Evolutionary conservation across 2,329 filamentous ascomycete genomes (phyloP).

Genomic region (Cladophialophora immunda): DNA sequence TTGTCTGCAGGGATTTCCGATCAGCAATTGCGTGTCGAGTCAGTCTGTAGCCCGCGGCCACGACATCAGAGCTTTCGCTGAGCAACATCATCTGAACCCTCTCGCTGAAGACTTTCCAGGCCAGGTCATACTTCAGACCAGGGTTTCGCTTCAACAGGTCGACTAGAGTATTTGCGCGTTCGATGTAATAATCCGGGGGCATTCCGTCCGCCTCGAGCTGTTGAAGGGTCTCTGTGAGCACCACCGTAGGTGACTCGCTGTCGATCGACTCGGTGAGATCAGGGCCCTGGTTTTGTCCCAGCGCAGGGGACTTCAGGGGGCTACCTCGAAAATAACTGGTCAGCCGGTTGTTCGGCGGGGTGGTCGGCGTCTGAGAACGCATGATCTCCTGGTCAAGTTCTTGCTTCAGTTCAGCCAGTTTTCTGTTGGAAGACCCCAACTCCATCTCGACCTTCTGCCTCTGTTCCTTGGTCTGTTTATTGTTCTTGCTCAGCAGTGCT

Average conservation of each 20-base stretch:
- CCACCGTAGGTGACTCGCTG: slow-evolving; percentile 85
- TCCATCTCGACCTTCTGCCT: slow-evolving; percentile 83
- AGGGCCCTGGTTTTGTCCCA: slow-evolving; percentile 60
- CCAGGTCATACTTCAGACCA: slow-evolving; percentile 93
- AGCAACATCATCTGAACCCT: slow-evolving; percentile 95
- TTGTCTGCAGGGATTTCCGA: slow-evolving; percentile 84
- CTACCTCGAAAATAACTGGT: slow-evolving; percentile 67
- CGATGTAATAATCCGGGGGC: slow-evolving; percentile 93
- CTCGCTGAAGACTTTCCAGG: slow-evolving; percentile 93
- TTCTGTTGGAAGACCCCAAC: slow-evolving; percentile 84
- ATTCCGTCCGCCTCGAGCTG: slow-evolving; percentile 87
- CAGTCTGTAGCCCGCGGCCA: slow-evolving; percentile 92
- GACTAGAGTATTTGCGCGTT: slow-evolving; percentile 89
- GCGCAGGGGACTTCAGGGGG: slow-evolving; percentile 61
- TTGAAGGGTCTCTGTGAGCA: slow-evolving; percentile 87
- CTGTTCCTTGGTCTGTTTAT: slow-evolving; percentile 92
- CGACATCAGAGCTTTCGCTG: slow-evolving; percentile 93
- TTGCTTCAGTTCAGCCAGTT: slow-evolving; percentile 67
- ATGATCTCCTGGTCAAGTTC: slow-evolving; percentile 69
- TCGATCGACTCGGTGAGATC: slow-evolving; percentile 68
- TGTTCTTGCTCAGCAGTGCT: slow-evolving; percentile 91
- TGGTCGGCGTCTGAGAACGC: slow-evolving; percentile 63
- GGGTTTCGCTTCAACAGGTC: slow-evolving; percentile 94
- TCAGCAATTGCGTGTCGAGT: slow-evolving; percentile 95
- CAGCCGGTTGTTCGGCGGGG: slow-evolving; percentile 58